Evolutionary conservation across 352 stramenopile species (phyloP).

Genomic region (Pythium myriotylum): DNA sequence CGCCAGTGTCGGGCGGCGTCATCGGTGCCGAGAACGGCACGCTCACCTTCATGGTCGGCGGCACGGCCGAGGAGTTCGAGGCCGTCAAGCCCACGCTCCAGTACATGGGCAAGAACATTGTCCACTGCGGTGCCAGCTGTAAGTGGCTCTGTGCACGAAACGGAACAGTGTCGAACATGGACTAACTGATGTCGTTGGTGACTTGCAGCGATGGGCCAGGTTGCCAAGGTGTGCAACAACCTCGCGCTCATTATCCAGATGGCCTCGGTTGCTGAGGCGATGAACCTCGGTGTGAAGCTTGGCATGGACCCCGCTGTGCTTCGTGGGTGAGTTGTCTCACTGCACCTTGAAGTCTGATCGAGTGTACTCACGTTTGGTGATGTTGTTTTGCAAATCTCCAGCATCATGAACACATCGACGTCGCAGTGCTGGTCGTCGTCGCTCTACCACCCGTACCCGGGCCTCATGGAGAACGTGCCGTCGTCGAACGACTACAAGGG

Average conservation of each 20-base stretch:
- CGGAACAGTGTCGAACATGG: too few species aligned
- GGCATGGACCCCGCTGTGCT: constrained; percentile 95
- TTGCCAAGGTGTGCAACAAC: constrained; percentile 99
- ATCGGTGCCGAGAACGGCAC: constrained; percentile 94
- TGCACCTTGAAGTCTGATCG: background rate
- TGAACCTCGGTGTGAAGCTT: constrained; percentile 95
- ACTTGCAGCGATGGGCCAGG: constrained; percentile 65
- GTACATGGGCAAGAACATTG: constrained; percentile 94
- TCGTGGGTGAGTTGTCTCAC: constrained; percentile 44
- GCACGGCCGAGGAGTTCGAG: constrained; percentile 60
- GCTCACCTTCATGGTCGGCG: constrained; percentile 98
- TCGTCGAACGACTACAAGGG: constrained; percentile 89
- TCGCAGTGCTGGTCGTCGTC: constrained; percentile 96
- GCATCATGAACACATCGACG: constrained; percentile 97
- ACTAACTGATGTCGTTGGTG: background rate
- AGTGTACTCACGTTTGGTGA: too few species aligned
- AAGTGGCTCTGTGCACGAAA: constrained; percentile 30
- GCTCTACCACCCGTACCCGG: constrained; percentile 95
- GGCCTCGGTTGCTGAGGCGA: constrained; percentile 94
- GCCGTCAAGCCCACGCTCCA: constrained; percentile 81
- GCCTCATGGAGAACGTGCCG: constrained; percentile 89
- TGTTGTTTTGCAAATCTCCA: constrained; percentile 19
- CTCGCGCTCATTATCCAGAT: constrained; percentile 97
- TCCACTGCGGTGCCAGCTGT: constrained; percentile 93
- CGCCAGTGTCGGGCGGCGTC: constrained; percentile 96